Base-by-base conservation (phyloP, 2,329 filamentous ascomycete species). In the Phialophora expanda region DNA sequence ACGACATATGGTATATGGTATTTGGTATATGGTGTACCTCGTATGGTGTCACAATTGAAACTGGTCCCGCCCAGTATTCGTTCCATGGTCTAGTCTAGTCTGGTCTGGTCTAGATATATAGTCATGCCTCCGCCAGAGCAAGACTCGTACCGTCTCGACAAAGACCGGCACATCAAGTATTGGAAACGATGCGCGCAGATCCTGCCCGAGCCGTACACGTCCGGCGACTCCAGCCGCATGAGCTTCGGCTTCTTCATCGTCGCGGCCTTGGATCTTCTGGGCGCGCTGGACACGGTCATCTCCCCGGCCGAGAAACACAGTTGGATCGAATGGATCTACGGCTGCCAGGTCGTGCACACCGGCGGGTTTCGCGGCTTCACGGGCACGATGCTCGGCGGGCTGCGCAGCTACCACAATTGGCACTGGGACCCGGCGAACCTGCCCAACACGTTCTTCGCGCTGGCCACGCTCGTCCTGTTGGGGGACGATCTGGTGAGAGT, bases 291-390 rank as follows among this genome's bases (percentile, higher is more conserved):
- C 78, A 86, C 4, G 79, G 81, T 57, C 82, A 84, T 53, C 82
- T 88, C 22, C 82, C 82, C 2, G 1, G 28, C 26, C 34, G 66
- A 66, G 46, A 66, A 48, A 20, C 64, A 57, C 20, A 61, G 63
- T 53, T 87, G 87, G 75, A 82, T 86, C 61, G 80, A 87, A 66
- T 98, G 94, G 93, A 87, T 98, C 53, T 90, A 98, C 67, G 84
- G 85, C 51, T 92, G 93, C 74, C 94, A 97, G 77, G 90, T 97
- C 72, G 89, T 91, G 0, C 82, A 86, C 41, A 67, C 69, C 9
- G 95, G 95, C 30, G 95, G 95, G 17, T 98, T 99, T 79, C 89
- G 91, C 70, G 93, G 92, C 48, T 93, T 91, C 69, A 90, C 93
- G 1, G 91, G 78, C 76, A 96, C 83, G 70, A 74, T 86, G 75